These are phyloP conservation scores for Sistotremastrum niveocremeum DNA, from an alignment of 768 basidiomycete genomes.

Conservation along the genomic window DNA sequence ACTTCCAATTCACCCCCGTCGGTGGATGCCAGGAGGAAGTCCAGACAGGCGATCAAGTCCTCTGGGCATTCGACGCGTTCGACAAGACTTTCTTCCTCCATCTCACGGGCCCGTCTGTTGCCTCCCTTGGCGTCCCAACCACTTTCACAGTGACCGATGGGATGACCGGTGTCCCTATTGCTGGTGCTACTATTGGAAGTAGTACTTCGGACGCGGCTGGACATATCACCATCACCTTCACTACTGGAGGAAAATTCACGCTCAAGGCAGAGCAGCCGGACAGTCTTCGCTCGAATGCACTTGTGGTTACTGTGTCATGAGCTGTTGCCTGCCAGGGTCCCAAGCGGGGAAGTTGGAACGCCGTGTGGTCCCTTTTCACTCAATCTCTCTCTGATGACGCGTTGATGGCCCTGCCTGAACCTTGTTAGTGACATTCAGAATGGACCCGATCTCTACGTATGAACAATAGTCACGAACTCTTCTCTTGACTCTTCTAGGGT, in stretches of 20 bases:
- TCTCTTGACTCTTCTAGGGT: too few relatives aligned
- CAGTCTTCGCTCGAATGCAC: slow-evolving; percentile 20
- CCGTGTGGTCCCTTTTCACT: too few relatives aligned
- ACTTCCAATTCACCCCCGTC: slow-evolving; percentile 23
- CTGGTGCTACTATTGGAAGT: slow-evolving; percentile 20
- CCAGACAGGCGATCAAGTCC: too few relatives aligned
- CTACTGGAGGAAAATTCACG: slow-evolving; percentile 9
- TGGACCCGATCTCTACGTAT: too few relatives aligned
- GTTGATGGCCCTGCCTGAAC: too few relatives aligned
- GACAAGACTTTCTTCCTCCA: slow-evolving; percentile 19
- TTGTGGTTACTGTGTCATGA: slow-evolving; percentile 4
- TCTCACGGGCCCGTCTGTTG: slow-evolving; percentile 19
- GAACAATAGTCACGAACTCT: too few relatives aligned
- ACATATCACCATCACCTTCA: slow-evolving; percentile 16
- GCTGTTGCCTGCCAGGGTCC: too few relatives aligned
- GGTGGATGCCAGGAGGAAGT: slow-evolving; percentile 24
- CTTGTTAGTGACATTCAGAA: too few relatives aligned
- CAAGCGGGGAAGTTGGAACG: too few relatives aligned
- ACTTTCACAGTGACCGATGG: slow-evolving; percentile 27
- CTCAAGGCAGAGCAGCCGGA: slow-evolving; percentile 23
- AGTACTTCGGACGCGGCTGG: slow-evolving; percentile 13
- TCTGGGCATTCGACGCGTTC: slow-evolving; percentile 29
- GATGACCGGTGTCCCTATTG: slow-evolving; percentile 17
- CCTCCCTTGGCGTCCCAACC: slow-evolving; percentile 13
- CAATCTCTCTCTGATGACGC: too few relatives aligned